Conservation (phyloP, 257 asterid genomes). For the Primulina eburnea region DNA sequence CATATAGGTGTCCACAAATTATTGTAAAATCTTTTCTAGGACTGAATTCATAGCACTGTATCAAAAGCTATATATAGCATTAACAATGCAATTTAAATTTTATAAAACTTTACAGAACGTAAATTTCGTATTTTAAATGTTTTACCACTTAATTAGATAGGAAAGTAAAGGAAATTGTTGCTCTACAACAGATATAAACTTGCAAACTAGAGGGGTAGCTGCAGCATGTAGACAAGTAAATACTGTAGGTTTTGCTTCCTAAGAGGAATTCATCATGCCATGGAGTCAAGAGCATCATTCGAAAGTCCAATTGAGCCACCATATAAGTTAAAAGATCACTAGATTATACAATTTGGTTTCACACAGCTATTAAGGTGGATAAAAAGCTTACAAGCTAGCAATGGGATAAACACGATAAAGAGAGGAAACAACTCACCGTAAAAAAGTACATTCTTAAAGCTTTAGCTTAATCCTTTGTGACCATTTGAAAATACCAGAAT, state of each 20-base stretch:
- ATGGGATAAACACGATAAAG: neutral
- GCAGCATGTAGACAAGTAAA: neutral
- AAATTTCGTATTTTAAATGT: neutral
- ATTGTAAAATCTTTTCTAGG: neutral
- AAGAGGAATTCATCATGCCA: neutral
- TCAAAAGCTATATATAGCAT: neutral
- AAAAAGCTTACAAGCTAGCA: neutral
- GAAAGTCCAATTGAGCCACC: slow-evolving; percentile 2
- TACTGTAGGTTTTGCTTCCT: neutral
- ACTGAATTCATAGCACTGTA: neutral
- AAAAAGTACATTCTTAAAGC: slow-evolving; percentile 35
- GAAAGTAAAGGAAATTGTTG: neutral
- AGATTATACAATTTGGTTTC: neutral
- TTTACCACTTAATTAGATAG: neutral
- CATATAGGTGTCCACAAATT: neutral
- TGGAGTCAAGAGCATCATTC: slow-evolving; percentile 9
- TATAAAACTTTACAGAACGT: too few species aligned
- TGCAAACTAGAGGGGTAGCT: neutral
- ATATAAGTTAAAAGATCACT: slow-evolving; percentile 2
- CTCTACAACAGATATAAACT: neutral
- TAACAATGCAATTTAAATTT: neutral
- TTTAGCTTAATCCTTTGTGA: slow-evolving; percentile 59
- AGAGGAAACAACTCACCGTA: slow-evolving; percentile 30
- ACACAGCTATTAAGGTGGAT: neutral
- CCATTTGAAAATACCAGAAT: slow-evolving; percentile 73